Conservation (phyloP, 2,329 filamentous ascomycete species). For the Aspergillus felis region DNA sequence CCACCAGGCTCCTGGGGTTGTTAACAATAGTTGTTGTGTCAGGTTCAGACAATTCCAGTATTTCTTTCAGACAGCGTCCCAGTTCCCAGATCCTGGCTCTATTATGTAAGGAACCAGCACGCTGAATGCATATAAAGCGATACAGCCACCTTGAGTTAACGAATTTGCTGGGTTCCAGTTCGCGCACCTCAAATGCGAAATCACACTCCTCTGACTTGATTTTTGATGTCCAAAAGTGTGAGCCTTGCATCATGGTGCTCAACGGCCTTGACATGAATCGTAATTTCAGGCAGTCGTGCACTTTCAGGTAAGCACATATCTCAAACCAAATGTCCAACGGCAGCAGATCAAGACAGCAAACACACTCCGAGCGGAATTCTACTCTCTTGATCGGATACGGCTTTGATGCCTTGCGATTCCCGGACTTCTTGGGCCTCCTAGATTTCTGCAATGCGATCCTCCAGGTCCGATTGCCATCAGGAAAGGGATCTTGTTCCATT, state of each 20-base stretch:
- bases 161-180: neutral
- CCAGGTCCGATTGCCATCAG: neutral
- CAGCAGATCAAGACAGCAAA: neutral
- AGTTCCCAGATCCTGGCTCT: neutral
- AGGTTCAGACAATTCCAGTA: neutral
- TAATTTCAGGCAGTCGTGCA: neutral
- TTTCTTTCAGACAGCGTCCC: neutral
- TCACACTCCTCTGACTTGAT: neutral
- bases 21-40: neutral
- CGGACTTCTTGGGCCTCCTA: neutral
- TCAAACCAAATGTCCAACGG: neutral
- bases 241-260: neutral
- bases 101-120: neutral
- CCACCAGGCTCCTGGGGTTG: neutral
- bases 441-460: neutral
- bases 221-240: neutral
- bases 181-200: neutral
- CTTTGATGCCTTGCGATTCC: neutral
- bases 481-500: neutral
- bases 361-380: neutral
- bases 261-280: neutral
- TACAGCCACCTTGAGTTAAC: neutral
- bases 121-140: neutral
- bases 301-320: neutral
- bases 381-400: neutral